Evolutionary conservation across 148 eudicot species (phyloP), one percentile per base, ranked within the genome.

Genomic region (Persicaria maculosa): DNA sequence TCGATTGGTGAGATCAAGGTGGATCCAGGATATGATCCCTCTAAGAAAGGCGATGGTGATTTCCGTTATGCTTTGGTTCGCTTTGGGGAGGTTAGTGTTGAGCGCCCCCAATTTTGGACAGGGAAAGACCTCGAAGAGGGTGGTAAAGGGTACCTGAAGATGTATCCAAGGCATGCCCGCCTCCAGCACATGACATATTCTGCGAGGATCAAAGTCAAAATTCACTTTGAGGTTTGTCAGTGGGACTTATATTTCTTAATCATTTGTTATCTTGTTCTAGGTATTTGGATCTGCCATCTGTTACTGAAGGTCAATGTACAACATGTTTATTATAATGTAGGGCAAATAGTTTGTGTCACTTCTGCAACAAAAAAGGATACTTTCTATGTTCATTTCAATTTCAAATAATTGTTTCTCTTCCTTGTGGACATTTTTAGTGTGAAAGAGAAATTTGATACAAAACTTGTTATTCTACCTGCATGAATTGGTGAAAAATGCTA

Each of bases 121-220:
- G 97, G 96, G 6, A 91, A 87, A 2, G 86, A 87, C 46, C 75
- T 82, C 3, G 86, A 83, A 44, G 97, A 90, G 40, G 84, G 87
- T n/a, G 89, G 87, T 6, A 83, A 83, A 74, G 88, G 86, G 55
- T 79, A 53, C 48, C 78, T 90, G 40, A 77, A 90, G 6, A 74
- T 95, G 79, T 84, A 80, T 17, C 98, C 97, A n/a, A 82, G 92
- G 20, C 98, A 95, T 84, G 97, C 98, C 50, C 90, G 97, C 57
- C 88, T 95, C 36, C 97, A 92, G 73, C 89, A 90, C 75, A 92
- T 95, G 96, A 95, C 98, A 17, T 92, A 92, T 74, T 88, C 97
- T 11, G 85, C 97, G 8, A 81, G 89, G 74, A 75, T 95, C 74
- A 88, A 81, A 79, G 92, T 92, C 3, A 82, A 91, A 74, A 80